Evolutionary conservation across 2,329 filamentous ascomycete species (phyloP).

Genomic region (Colletotrichum trifolii): DNA sequence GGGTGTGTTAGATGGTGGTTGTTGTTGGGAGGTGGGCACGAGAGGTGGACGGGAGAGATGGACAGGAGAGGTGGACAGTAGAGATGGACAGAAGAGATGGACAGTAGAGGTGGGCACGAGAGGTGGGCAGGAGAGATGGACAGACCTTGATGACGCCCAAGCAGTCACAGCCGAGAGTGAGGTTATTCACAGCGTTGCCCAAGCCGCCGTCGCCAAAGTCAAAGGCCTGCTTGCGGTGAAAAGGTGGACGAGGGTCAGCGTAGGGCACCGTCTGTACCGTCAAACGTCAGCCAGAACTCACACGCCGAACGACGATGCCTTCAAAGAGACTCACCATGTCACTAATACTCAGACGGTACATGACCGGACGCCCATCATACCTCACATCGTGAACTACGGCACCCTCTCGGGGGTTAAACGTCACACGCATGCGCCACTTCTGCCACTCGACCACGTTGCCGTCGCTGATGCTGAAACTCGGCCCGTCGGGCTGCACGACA

Average conservation of each 20-base stretch:
- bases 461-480: constrained; percentile 63
- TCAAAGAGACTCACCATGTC: constrained; percentile 57
- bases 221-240: constrained; percentile 69
- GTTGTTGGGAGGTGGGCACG: accelerated
- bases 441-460: constrained; percentile 56
- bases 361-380: constrained; percentile 66
- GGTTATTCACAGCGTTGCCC: constrained; percentile 73
- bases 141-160: constrained; percentile 47
- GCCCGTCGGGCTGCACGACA: constrained; percentile 69
- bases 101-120: no score
- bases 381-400: constrained; percentile 68
- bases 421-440: constrained; percentile 70
- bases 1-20: not conserved
- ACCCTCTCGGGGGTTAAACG: constrained; percentile 69
- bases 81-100: no score
- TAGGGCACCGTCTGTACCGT: constrained; percentile 29
- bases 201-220: constrained; percentile 77
- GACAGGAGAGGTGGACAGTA: no score
- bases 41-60: no score
- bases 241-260: constrained; percentile 34
- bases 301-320: no score
- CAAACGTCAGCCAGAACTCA: not conserved
- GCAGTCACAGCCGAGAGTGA: constrained; percentile 76
- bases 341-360: constrained; percentile 67
- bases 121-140: not conserved